Evolutionary conservation across 176 grass and related monocot species (phyloP).

Genomic region (Coix lacrymajobi): DNA sequence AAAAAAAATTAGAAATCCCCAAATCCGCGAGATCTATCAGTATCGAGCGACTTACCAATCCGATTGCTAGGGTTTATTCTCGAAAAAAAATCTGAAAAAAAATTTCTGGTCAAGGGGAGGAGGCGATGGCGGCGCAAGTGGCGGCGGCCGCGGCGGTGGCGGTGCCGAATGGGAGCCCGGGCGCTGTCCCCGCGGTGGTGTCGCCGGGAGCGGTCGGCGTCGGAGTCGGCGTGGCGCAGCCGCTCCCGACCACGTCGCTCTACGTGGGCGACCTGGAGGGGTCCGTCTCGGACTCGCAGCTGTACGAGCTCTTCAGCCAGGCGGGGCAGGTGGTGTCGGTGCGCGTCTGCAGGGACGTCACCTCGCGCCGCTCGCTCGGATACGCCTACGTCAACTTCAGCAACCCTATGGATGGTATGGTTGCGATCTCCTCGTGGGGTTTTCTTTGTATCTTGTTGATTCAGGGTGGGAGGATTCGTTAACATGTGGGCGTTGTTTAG

Average conservation of each 20-base stretch:
- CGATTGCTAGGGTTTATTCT: constrained; percentile 40
- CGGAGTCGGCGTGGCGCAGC: constrained; percentile 25
- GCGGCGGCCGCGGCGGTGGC: background rate
- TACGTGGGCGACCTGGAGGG: constrained; percentile 92
- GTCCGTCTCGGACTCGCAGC: constrained; percentile 61
- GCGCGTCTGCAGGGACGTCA: constrained; percentile 80
- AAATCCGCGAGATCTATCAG: constrained; percentile 40
- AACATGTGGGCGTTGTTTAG: background rate
- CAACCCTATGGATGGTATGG: constrained; percentile 65
- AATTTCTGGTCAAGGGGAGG: background rate
- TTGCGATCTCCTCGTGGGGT: background rate
- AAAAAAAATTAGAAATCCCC: constrained; percentile 35
- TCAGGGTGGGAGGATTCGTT: background rate
- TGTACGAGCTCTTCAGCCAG: constrained; percentile 85
- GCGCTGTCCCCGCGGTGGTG: constrained; percentile 15
- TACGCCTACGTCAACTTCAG: constrained; percentile 97
- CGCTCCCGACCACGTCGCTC: constrained; percentile 57
- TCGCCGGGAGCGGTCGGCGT: constrained; percentile 4
- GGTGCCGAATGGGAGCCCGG: constrained; percentile 35
- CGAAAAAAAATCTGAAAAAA: constrained; percentile 3
- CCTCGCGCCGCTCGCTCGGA: constrained; percentile 68
- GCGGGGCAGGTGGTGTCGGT: constrained; percentile 74
- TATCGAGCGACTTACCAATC: constrained; percentile 20
- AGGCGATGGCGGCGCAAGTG: constrained; percentile 44
- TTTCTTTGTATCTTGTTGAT: background rate